Evolutionary conservation across 176 grass and related monocot genomes (phyloP).

Genomic region (Poa annua): DNA sequence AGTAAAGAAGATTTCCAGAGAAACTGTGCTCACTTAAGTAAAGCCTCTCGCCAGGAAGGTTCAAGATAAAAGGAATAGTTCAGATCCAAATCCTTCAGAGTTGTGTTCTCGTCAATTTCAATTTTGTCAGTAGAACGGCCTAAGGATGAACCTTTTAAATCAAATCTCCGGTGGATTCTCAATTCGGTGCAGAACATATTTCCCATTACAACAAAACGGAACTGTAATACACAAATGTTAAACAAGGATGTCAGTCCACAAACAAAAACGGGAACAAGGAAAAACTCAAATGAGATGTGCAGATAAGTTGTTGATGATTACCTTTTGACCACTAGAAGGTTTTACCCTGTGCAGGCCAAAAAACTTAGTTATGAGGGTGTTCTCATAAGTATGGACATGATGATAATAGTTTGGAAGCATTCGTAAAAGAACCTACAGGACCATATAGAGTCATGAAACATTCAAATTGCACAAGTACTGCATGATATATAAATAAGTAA

Average conservation of each 20-base stretch:
- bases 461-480: neutral
- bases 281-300: slow-evolving; percentile 34
- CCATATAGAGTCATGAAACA: slow-evolving; percentile 38
- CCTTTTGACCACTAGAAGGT: slow-evolving; percentile 98
- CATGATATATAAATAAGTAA: neutral
- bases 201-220: slow-evolving; percentile 98
- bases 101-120: slow-evolving; percentile 98
- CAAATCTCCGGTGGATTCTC: slow-evolving; percentile 93
- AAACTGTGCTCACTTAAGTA: slow-evolving; percentile 73
- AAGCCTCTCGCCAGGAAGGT: slow-evolving; percentile 93
- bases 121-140: slow-evolving; percentile 92
- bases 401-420: slow-evolving; percentile 97
- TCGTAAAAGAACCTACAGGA: slow-evolving; percentile 88
- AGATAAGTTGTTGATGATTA: slow-evolving; percentile 43
- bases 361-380: slow-evolving; percentile 99
- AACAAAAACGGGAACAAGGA: neutral
- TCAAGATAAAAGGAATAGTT: slow-evolving; percentile 96
- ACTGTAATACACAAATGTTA: slow-evolving; percentile 62
- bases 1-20: slow-evolving; percentile 1
- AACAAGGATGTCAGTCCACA: slow-evolving; percentile 33
- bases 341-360: slow-evolving; percentile 99
- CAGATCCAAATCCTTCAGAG: slow-evolving; percentile 97
- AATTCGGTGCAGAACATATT: slow-evolving; percentile 99
- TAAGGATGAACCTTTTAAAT: slow-evolving; percentile 96
- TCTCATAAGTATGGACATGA: slow-evolving; percentile 94